Percentiles rank a stretch among this genome's conserved stretches.
Conservation (phyloP, 345 rosid species). For the Lepidium africanum region DNA sequence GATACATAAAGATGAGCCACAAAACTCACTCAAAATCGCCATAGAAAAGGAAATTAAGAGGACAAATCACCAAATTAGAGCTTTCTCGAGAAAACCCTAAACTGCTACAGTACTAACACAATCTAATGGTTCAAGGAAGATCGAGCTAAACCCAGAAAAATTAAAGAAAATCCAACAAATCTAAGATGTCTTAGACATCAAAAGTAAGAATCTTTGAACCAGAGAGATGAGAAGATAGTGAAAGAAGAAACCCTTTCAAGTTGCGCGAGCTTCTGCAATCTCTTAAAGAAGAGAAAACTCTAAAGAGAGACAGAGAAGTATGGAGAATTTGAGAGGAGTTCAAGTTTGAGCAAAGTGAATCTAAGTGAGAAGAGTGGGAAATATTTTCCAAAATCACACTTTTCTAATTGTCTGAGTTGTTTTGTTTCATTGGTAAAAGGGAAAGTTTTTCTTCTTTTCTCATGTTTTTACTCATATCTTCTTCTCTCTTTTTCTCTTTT, state of each 20-base stretch:
- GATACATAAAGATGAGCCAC: background rate
- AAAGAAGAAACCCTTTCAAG: background rate
- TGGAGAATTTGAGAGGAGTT: constrained; percentile 2
- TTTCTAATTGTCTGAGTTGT: constrained; percentile 24
- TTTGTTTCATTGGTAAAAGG: constrained; percentile 54
- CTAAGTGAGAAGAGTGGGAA: constrained; percentile 28
- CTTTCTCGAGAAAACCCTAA: constrained; percentile 17
- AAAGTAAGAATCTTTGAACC: constrained; percentile 6
- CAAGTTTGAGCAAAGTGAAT: constrained; percentile 35
- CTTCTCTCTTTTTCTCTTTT: background rate
- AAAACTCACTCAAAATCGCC: constrained; percentile 18
- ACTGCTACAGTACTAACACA: constrained; percentile 3
- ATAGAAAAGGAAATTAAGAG: background rate
- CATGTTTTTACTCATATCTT: background rate
- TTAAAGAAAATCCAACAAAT: constrained; percentile 15
- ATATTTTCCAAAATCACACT: constrained; percentile 34
- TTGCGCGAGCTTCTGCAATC: constrained; percentile 5
- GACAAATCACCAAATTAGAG: constrained; percentile 1
- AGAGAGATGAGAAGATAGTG: background rate
- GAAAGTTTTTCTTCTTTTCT: constrained; percentile 32
- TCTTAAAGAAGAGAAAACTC: constrained; percentile 6
- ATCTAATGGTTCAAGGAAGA: constrained; percentile 22
- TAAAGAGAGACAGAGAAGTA: constrained; percentile 19
- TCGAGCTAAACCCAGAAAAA: constrained; percentile 33
- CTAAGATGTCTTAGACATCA: background rate